phyloP scores from a whole-genome alignment of 1,284 basidiomycete genomes.

The Naganishia sp. region DNA sequence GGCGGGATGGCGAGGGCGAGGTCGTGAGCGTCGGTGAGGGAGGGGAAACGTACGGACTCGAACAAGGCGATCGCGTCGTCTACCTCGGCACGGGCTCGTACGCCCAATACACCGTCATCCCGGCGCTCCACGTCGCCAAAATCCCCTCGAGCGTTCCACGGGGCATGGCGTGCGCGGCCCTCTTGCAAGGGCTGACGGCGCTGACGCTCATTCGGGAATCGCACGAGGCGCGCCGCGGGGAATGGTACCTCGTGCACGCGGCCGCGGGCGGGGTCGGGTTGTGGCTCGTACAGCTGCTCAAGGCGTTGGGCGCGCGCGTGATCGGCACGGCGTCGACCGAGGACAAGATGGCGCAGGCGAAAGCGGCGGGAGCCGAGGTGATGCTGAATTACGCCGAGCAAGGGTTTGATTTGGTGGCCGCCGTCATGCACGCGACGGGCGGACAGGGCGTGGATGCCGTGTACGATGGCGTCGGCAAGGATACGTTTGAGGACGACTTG shows the following conservation, averaged over 20 bases:
- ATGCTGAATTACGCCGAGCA: conserved; percentile 61
- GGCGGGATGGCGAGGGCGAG: conserved; percentile 75
- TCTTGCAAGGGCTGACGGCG: conserved; percentile 79
- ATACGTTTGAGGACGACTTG: conserved; percentile 85
- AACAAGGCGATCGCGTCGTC: conserved; percentile 54
- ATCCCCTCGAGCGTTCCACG: conserved; percentile 60
- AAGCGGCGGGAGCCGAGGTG: conserved; percentile 77
- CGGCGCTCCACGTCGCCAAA: conserved; percentile 65
- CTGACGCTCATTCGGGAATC: conserved; percentile 78
- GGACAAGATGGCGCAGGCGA: conserved; percentile 83
- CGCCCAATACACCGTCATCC: conserved; percentile 72
- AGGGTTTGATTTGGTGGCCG: conserved; percentile 61
- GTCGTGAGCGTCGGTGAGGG: conserved; percentile 67
- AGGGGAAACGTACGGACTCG: conserved; percentile 63
- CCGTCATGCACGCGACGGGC: conserved; percentile 44
- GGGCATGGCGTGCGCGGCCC: conserved; percentile 65
- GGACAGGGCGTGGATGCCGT: conserved; percentile 72
- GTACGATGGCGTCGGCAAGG: conserved; percentile 92
- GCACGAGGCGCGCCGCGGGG: conserved; percentile 69
- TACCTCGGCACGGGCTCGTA: conserved; percentile 63
- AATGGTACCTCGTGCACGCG: conserved; percentile 68
- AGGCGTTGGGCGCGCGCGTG: conserved; percentile 71
- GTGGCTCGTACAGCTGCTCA: conserved; percentile 58
- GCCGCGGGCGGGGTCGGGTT: conserved; percentile 74
- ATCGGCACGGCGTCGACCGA: conserved; percentile 90